Evolutionary conservation across 1,284 basidiomycete species (phyloP).

Genomic region (Mycena citricolor): DNA sequence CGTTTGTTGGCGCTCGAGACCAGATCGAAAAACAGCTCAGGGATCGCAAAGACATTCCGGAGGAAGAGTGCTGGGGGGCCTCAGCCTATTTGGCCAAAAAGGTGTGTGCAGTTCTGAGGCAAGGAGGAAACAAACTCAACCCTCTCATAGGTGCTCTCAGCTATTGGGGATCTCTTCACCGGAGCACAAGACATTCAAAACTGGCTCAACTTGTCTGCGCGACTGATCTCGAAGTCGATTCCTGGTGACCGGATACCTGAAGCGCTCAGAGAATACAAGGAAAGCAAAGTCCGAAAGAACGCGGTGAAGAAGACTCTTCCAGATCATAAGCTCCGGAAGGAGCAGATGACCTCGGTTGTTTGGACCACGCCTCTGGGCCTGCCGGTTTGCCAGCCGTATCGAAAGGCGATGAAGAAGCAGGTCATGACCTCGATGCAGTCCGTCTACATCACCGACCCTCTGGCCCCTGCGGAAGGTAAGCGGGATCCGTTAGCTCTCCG

Average conservation of each 20-base stretch:
- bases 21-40: conserved; percentile 92
- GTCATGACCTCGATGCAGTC: conserved; percentile 86
- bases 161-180: conserved; percentile 91
- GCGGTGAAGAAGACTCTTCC: conserved; percentile 22
- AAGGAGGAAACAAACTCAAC: no score
- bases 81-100: conserved; percentile 83
- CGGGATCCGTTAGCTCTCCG: conserved; percentile 9
- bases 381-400: conserved; percentile 96
- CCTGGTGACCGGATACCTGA: conserved; percentile 72
- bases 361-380: conserved; percentile 96
- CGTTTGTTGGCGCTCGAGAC: conserved; percentile 91
- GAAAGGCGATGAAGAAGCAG: conserved; percentile 82
- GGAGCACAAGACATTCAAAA: conserved; percentile 91
- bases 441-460: conserved; percentile 92
- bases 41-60: conserved; percentile 72
- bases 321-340: conserved; percentile 59
- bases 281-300: conserved; percentile 16
- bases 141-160: conserved; percentile 58
- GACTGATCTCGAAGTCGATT: conserved; percentile 87
- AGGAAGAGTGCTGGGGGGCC: conserved; percentile 74
- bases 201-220: conserved; percentile 85
- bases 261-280: conserved; percentile 37
- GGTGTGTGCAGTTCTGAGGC: conserved; percentile 43
- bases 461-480: conserved; percentile 70
- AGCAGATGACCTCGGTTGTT: conserved; percentile 94